Evolutionary conservation across 768 basidiomycete species (phyloP).

Genomic region (Trametes cubensis): DNA sequence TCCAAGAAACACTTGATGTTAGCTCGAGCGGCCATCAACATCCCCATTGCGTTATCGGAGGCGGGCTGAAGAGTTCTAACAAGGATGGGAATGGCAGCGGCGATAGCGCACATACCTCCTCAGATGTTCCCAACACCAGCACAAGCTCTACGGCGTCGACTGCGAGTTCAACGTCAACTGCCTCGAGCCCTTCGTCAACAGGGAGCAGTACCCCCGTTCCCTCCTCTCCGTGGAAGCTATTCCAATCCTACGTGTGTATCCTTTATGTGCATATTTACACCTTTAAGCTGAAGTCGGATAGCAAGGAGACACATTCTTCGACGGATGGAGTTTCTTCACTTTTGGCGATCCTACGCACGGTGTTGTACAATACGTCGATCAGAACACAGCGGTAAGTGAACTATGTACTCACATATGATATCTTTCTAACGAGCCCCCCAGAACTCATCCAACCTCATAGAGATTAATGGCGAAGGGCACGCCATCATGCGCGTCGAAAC

Average conservation of each 20-base stretch:
- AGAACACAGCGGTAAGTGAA: conserved; percentile 55
- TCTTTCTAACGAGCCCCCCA: conserved; percentile 27
- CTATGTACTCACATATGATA: conserved; percentile 1
- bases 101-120: conserved; percentile 7
- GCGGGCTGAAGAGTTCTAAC: conserved; percentile 10
- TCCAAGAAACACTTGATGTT: conserved; percentile 25
- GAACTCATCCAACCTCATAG: conserved; percentile 60
- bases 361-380: conserved; percentile 66
- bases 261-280: too few relatives aligned
- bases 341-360: conserved; percentile 77
- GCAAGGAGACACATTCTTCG: conserved; percentile 76
- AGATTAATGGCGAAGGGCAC: conserved; percentile 70
- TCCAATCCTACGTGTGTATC: conserved; percentile 57
- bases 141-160: not conserved
- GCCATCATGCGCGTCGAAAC: conserved; percentile 91
- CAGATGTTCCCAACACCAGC: not conserved
- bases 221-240: conserved; percentile 46
- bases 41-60: conserved; percentile 40
- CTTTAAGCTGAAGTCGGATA: conserved; percentile 25
- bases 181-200: conserved; percentile 18
- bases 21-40: conserved; percentile 21
- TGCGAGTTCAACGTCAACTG: conserved; percentile 10
- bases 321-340: conserved; percentile 78
- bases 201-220: conserved; percentile 13
- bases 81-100: conserved; percentile 1